Percentiles rank a stretch among this genome's conserved stretches.
These are phyloP conservation scores for Chamaecyparis obtusa DNA, from an alignment of 75 land plant genomes.

Conservation along the genomic window DNA sequence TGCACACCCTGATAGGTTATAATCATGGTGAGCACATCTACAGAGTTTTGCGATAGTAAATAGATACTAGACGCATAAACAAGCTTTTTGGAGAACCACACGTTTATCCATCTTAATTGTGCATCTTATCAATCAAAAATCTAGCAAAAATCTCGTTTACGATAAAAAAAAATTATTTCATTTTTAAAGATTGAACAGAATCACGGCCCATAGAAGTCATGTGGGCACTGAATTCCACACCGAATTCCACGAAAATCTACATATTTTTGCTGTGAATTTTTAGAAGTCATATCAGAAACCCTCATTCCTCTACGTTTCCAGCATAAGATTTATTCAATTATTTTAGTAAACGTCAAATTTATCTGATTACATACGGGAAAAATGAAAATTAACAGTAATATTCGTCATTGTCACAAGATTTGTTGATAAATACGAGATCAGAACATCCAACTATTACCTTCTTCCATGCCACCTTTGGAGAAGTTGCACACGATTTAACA, in stretches of 20 bases:
- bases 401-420: neutral
- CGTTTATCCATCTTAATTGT: neutral
- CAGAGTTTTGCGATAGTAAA: neutral
- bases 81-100: too few species aligned
- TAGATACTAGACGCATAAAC: too few species aligned
- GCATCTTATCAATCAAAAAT: neutral
- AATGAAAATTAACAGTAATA: neutral
- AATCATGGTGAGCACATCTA: neutral
- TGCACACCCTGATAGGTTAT: neutral
- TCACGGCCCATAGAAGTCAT: neutral
- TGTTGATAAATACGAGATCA: neutral
- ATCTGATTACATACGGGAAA: neutral
- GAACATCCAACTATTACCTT: neutral
- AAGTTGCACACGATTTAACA: neutral
- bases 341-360: neutral
- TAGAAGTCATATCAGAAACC: neutral
- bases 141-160: neutral
- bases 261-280: neutral
- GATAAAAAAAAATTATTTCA: neutral
- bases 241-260: neutral
- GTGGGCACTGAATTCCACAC: neutral
- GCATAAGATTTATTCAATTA: neutral
- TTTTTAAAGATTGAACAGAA: neutral
- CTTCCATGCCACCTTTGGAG: neutral
- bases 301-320: neutral